These are phyloP conservation scores for Plantago coronopus DNA, from an alignment of 305 asterid genomes.

Conservation along the genomic window DNA sequence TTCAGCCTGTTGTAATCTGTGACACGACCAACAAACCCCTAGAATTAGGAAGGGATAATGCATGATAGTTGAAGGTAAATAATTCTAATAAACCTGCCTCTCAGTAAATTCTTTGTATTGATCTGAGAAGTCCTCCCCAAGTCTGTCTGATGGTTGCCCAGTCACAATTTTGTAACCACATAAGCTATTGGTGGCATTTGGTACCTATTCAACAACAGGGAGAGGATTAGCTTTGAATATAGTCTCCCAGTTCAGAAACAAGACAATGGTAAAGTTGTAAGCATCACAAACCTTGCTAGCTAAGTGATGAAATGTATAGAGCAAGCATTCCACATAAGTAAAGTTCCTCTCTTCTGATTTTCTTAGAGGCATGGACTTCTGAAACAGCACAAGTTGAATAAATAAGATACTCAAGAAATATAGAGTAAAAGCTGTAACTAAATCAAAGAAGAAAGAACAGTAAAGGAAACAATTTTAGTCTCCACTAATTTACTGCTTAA, in stretches of 20 bases:
- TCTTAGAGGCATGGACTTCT: conserved; percentile 83
- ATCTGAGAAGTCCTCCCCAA: conserved; percentile 96
- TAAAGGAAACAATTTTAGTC: not conserved
- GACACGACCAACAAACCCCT: conserved; percentile 23
- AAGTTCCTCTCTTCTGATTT: conserved; percentile 87
- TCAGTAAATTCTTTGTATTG: conserved; percentile 71
- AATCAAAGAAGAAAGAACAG: not conserved
- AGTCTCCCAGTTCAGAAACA: conserved; percentile 13
- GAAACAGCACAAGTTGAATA: conserved; percentile 30
- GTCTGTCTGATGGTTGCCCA: conserved; percentile 98
- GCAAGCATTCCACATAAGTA: conserved; percentile 83
- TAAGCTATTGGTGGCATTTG: conserved; percentile 84
- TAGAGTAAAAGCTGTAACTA: not conserved
- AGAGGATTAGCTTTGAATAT: conserved; percentile 22
- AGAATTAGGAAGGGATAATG: not conserved
- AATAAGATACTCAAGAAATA: not conserved
- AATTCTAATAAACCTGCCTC: conserved; percentile 60
- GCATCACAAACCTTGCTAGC: conserved; percentile 62
- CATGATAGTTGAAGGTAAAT: conserved; percentile 7
- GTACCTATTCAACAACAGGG: conserved; percentile 54
- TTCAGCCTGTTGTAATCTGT: conserved; percentile 77
- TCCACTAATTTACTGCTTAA: no score
- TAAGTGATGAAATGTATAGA: conserved; percentile 83
- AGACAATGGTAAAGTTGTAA: conserved; percentile 24
- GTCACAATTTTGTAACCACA: conserved; percentile 98